A percentile compares a stretch with the other conserved stretches of the same genome.
phyloP scores from a whole-genome alignment of 2,329 filamentous ascomycete genomes.

The Neonectria ditissima region DNA sequence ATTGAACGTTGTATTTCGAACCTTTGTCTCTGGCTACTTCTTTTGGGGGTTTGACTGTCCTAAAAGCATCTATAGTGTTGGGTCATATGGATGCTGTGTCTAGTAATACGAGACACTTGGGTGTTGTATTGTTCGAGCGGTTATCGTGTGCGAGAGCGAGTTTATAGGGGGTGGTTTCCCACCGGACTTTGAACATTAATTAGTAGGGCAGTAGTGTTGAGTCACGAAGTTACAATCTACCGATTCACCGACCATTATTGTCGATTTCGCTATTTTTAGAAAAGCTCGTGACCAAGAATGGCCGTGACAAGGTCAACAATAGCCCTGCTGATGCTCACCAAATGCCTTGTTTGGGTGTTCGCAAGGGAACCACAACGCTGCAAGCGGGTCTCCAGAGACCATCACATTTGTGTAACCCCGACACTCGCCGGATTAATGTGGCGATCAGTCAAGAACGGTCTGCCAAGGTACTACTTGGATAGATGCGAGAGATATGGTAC shows the following conservation, averaged over 20 bases:
- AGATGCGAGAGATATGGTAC: neutral
- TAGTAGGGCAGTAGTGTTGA: neutral
- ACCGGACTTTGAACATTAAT: too few relatives aligned
- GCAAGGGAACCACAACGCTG: neutral
- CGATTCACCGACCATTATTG: neutral
- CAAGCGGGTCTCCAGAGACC: neutral
- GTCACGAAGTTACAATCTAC: neutral
- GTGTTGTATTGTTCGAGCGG: too few relatives aligned
- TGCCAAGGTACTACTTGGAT: neutral
- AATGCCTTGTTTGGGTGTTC: neutral
- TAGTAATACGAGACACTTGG: neutral
- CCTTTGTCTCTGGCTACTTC: neutral
- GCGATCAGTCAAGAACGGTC: too few relatives aligned
- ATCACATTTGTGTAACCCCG: neutral
- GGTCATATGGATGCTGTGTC: neutral
- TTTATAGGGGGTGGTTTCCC: neutral
- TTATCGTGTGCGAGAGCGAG: neutral
- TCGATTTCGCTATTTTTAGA: neutral
- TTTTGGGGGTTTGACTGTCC: too few relatives aligned
- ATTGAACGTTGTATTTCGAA: neutral
- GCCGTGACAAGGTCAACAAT: neutral
- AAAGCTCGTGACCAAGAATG: neutral
- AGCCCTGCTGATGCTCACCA: too few relatives aligned
- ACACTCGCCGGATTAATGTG: neutral
- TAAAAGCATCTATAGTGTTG: neutral